These are phyloP conservation scores for Gossypium schwendimanii DNA, from an alignment of 441 rosid species.

Conservation along the genomic window DNA sequence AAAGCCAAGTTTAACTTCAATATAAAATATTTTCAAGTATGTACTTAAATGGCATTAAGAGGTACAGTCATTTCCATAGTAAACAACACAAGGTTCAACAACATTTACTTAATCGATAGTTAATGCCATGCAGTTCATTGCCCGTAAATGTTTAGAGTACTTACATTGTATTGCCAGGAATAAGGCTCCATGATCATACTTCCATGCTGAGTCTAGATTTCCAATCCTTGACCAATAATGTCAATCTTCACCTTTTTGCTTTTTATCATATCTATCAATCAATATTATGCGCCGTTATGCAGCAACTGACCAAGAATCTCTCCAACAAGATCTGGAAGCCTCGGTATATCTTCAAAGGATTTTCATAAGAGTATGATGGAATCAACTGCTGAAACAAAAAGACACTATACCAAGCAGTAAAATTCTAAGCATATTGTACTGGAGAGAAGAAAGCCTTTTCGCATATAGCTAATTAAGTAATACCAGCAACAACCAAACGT, in stretches of 20 bases:
- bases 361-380: background rate
- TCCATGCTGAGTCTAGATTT: background rate
- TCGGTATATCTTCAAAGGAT: background rate
- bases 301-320: background rate
- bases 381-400: background rate
- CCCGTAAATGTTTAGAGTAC: background rate
- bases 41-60: background rate
- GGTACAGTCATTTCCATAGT: constrained; percentile 6
- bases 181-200: background rate
- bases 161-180: background rate
- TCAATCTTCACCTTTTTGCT: background rate
- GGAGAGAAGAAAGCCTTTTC: background rate
- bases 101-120: background rate
- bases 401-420: background rate
- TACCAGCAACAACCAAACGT: constrained; percentile 1
- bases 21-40: background rate
- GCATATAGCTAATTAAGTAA: constrained; percentile 2
- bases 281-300: background rate
- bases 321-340: background rate
- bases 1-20: background rate
- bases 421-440: background rate
- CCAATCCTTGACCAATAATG: background rate
- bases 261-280: background rate
- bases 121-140: background rate
- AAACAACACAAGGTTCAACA: background rate